Evolutionary conservation across 805 yeast species (phyloP).

Genomic region (Hanseniaspora clermontiae): DNA sequence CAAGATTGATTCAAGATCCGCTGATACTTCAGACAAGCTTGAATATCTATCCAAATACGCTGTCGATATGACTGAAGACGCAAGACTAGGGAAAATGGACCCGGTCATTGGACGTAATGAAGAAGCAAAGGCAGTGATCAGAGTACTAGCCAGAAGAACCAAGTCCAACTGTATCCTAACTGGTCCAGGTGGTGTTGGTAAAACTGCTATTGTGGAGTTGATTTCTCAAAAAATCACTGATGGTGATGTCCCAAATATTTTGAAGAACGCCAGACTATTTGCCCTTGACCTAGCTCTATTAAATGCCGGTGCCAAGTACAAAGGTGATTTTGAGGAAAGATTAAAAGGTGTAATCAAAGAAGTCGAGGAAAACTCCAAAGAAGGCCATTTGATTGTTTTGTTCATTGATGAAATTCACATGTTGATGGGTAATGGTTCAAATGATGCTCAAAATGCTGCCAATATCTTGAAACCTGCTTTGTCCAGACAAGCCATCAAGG

Average conservation of each 20-base stretch:
- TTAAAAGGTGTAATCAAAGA: conserved; percentile 92
- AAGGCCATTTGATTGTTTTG: conserved; percentile 65
- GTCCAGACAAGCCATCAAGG: conserved; percentile 91
- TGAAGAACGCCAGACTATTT: conserved; percentile 67
- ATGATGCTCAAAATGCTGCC: conserved; percentile 60
- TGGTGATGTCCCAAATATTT: conserved; percentile 83
- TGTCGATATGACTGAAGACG: conserved; percentile 82
- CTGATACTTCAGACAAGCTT: conserved; percentile 73
- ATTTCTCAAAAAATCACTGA: conserved; percentile 95
- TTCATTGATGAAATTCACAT: conserved; percentile 97
- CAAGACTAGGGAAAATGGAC: conserved; percentile 86
- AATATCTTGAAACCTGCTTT: conserved; percentile 92
- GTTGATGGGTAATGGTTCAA: conserved; percentile 98
- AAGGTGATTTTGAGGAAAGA: conserved; percentile 97
- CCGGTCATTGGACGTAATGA: conserved; percentile 99
- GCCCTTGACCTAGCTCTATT: conserved; percentile 90
- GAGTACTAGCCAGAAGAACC: conserved; percentile 92
- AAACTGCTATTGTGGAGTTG: conserved; percentile 95
- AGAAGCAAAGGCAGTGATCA: conserved; percentile 87
- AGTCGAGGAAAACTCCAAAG: conserved; percentile 54
- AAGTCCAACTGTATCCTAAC: conserved; percentile 92
- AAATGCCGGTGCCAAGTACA: conserved; percentile 97
- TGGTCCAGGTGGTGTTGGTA: conserved; percentile 99
- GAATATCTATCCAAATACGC: conserved; percentile 87
- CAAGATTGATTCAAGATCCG: conserved; percentile 83